Evolutionary conservation across 106 monocot species (phyloP).

Genomic region (Dendrobium officinale): DNA sequence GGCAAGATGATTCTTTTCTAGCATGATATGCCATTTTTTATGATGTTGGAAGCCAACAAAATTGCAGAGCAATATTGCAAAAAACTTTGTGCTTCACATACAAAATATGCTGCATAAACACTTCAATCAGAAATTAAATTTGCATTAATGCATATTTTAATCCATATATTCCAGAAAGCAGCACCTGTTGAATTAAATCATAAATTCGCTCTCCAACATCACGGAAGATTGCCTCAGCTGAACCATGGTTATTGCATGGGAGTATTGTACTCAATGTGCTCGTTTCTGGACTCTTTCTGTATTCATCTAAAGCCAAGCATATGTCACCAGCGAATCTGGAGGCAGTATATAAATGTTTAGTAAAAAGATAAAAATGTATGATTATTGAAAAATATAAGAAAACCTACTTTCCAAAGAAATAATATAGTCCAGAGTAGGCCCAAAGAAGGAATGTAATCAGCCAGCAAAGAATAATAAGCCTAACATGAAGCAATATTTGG

Average conservation of each 20-base stretch:
- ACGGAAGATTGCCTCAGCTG: conserved; percentile 33
- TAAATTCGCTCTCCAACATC: conserved; percentile 47
- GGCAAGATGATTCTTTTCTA: too few relatives aligned
- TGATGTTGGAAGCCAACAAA: too few relatives aligned
- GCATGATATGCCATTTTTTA: too few relatives aligned
- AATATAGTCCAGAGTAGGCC: conserved; percentile 71
- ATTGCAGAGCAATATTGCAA: too few relatives aligned
- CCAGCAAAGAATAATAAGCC: conserved; percentile 64
- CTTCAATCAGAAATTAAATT: conserved; percentile 1
- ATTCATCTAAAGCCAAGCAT: conserved; percentile 71
- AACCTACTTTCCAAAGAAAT: conserved; percentile 70
- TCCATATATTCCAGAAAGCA: neutral
- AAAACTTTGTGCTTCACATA: too few relatives aligned
- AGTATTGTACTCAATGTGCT: conserved; percentile 71
- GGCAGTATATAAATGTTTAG: neutral
- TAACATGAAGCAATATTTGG: conserved; percentile 10
- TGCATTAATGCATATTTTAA: neutral
- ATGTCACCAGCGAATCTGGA: conserved; percentile 73
- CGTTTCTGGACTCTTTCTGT: conserved; percentile 39
- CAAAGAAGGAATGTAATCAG: conserved; percentile 63
- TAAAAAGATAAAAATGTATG: neutral
- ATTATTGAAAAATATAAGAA: neutral
- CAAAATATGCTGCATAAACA: neutral
- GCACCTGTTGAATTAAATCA: conserved; percentile 60
- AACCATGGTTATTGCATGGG: conserved; percentile 40